Conservation (phyloP, 371 early-diverging fungal species). For the Actinomortierella wolfii region DNA sequence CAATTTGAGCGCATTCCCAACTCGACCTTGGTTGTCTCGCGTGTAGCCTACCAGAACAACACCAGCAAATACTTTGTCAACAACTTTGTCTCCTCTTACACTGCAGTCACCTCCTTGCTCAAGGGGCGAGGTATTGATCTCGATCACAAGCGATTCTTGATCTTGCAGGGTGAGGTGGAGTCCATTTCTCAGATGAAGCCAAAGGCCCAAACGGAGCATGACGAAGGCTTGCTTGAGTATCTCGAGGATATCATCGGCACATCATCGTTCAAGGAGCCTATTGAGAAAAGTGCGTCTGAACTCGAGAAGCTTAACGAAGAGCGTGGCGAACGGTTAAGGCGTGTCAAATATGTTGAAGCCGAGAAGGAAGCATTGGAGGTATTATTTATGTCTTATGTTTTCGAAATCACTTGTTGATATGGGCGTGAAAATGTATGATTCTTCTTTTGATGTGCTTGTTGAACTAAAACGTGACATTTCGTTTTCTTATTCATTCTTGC, state of each 20-base stretch:
- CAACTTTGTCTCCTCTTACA: constrained; percentile 70
- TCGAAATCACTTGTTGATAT: neutral
- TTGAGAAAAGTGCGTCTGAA: constrained; percentile 72
- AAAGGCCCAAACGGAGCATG: constrained; percentile 89
- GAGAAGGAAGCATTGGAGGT: constrained; percentile 27
- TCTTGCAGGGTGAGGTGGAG: constrained; percentile 99
- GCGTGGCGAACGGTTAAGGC: constrained; percentile 81
- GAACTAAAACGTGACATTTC: neutral
- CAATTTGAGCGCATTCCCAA: constrained; percentile 68
- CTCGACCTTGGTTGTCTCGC: constrained; percentile 79
- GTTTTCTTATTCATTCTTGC: neutral
- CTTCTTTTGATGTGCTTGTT: neutral
- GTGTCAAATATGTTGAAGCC: constrained; percentile 70
- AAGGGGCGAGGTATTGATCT: constrained; percentile 94
- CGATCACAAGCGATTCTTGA: constrained; percentile 99
- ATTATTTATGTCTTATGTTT: constrained; percentile 3
- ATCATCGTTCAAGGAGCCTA: constrained; percentile 83
- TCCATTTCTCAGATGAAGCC: constrained; percentile 99
- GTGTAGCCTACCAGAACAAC: constrained; percentile 79
- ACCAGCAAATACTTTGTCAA: constrained; percentile 85
- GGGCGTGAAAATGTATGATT: no score
- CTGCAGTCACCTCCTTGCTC: constrained; percentile 88
- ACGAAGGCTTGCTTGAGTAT: constrained; percentile 98
- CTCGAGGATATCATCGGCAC: constrained; percentile 99
- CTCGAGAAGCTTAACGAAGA: constrained; percentile 81